Evolutionary conservation across 768 basidiomycete genomes (phyloP).

Genomic region (Psilocybe subaeruginosa): DNA sequence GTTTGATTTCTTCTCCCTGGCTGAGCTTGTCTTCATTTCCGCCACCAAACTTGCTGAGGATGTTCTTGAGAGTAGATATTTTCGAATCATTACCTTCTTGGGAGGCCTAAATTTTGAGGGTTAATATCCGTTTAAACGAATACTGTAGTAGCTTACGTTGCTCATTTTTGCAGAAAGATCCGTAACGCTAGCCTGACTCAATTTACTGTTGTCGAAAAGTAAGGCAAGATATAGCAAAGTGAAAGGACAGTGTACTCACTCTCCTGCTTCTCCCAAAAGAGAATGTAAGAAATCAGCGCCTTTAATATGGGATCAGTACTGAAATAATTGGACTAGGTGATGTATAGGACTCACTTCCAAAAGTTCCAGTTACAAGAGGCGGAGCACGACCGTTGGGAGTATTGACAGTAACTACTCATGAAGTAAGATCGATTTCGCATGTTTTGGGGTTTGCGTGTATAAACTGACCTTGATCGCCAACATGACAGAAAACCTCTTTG

Average conservation of each 20-base stretch:
- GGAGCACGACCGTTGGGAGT: slow-evolving; percentile 60
- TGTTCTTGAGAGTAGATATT: slow-evolving; percentile 38
- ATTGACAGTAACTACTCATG: slow-evolving; percentile 40
- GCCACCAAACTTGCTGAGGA: slow-evolving; percentile 57
- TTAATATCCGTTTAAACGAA: background rate
- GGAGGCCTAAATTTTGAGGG: slow-evolving; percentile 26
- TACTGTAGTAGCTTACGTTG: slow-evolving; percentile 27
- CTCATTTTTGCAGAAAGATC: slow-evolving; percentile 57
- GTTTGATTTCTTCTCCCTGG: slow-evolving; percentile 58
- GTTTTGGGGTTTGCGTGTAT: background rate
- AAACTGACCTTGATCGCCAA: slow-evolving; percentile 59
- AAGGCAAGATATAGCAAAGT: background rate
- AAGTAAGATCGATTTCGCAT: slow-evolving; percentile 16
- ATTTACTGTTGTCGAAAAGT: slow-evolving; percentile 35
- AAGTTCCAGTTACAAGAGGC: slow-evolving; percentile 70
- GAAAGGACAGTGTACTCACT: slow-evolving; percentile 39
- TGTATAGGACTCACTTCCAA: slow-evolving; percentile 43
- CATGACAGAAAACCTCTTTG: slow-evolving; percentile 75
- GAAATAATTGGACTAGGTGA: background rate
- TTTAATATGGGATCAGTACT: slow-evolving; percentile 9
- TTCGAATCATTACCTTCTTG: slow-evolving; percentile 37
- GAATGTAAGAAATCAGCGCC: slow-evolving; percentile 69
- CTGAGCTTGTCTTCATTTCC: slow-evolving; percentile 53
- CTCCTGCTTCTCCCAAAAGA: slow-evolving; percentile 65
- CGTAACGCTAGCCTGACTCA: slow-evolving; percentile 64